These are phyloP conservation scores for Nemophila menziesii DNA, from an alignment of 257 asterid species.

Conservation along the genomic window DNA sequence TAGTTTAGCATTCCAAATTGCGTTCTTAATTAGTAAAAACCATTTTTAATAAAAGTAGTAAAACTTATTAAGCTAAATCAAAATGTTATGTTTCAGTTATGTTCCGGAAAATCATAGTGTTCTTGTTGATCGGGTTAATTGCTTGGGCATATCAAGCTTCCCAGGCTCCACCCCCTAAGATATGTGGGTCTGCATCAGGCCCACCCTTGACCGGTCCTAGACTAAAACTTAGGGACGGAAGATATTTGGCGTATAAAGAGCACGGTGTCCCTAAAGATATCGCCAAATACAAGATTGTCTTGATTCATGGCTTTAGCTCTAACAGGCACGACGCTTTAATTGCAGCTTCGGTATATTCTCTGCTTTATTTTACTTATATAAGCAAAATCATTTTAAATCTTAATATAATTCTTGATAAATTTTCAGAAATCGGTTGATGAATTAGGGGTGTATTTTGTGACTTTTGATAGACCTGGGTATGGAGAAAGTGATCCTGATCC, in stretches of 20 bases:
- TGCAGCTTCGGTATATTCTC: constrained; percentile 37
- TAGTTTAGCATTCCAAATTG: too few relatives aligned
- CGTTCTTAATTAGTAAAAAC: too few relatives aligned
- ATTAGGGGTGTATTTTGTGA: constrained; percentile 45
- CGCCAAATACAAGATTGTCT: constrained; percentile 55
- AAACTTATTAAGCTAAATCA: too few relatives aligned
- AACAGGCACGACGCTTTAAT: constrained; percentile 42
- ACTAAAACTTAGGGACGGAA: constrained; percentile 65
- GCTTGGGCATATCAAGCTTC: constrained; percentile 49
- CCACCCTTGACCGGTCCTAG: constrained; percentile 57
- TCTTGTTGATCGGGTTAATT: constrained; percentile 33
- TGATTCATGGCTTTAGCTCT: constrained; percentile 57
- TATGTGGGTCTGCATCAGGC: constrained; percentile 54
- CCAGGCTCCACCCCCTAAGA: constrained; percentile 48
- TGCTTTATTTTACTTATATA: constrained; percentile 1
- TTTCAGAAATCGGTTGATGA: constrained; percentile 42
- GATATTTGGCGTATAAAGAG: constrained; percentile 66
- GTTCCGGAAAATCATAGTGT: constrained; percentile 34
- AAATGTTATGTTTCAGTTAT: constrained; percentile 32
- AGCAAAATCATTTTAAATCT: not conserved
- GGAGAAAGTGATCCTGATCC: constrained; percentile 85
- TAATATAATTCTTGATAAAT: not conserved
- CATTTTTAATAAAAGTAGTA: too few relatives aligned
- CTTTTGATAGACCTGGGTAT: constrained; percentile 73
- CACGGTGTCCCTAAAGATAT: constrained; percentile 58